Conservation (phyloP, 1,139 yeast genomes). For the Nematodospora anomalae region DNA sequence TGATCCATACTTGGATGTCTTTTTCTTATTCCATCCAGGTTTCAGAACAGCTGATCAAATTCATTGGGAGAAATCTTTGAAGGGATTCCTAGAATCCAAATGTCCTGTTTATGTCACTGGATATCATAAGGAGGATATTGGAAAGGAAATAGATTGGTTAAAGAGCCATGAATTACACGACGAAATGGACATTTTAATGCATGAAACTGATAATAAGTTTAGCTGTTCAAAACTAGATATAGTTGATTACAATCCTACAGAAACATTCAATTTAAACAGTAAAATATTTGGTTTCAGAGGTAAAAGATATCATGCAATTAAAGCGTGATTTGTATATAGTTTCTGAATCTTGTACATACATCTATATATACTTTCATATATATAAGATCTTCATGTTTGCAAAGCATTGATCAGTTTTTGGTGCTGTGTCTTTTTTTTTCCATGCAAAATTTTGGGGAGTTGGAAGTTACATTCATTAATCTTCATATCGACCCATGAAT, state of each 20-base stretch:
- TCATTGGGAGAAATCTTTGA: conserved; percentile 80
- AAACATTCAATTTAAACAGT: conserved; percentile 88
- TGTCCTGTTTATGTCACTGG: conserved; percentile 92
- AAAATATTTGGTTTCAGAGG: conserved; percentile 91
- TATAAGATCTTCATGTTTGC: not conserved
- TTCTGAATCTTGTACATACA: conserved; percentile 15
- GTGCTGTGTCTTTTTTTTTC: not conserved
- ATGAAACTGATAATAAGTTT: conserved; percentile 69
- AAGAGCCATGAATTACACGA: conserved; percentile 57
- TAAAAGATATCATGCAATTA: conserved; percentile 88
- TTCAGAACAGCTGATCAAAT: conserved; percentile 80
- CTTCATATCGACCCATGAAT: conserved; percentile 19
- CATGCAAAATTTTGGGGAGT: not conserved
- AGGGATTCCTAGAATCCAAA: conserved; percentile 86
- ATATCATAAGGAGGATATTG: conserved; percentile 72
- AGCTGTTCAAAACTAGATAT: conserved; percentile 92
- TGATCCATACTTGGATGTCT: conserved; percentile 92
- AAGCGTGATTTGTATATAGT: conserved; percentile 15
- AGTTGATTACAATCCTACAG: conserved; percentile 88
- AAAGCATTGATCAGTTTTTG: not conserved
- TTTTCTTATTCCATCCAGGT: conserved; percentile 95
- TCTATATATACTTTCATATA: conserved; percentile 8
- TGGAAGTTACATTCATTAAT: not conserved
- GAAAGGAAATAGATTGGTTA: conserved; percentile 73
- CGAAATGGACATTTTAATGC: conserved; percentile 80